These are phyloP conservation scores for Rhododendron henanense DNA, from an alignment of 148 eudicot genomes.

Conservation along the genomic window DNA sequence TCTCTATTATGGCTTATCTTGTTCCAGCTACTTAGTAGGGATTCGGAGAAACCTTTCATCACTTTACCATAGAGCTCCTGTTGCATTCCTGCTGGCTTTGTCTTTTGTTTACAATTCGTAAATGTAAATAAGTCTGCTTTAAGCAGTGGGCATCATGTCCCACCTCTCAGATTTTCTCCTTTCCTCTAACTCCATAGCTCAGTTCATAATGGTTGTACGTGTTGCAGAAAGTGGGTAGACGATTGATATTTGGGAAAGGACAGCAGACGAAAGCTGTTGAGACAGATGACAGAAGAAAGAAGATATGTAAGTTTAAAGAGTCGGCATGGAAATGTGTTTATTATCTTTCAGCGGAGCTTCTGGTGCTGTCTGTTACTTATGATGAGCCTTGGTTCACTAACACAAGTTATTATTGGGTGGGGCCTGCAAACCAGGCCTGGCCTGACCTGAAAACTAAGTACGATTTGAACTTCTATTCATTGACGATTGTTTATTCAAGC, in stretches of 20 bases:
- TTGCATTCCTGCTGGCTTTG: neutral
- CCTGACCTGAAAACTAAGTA: slow-evolving; percentile 83
- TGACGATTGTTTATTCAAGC: neutral
- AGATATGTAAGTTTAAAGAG: slow-evolving; percentile 80
- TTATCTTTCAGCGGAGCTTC: slow-evolving; percentile 80
- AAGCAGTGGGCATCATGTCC: neutral
- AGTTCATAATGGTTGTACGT: slow-evolving; percentile 13
- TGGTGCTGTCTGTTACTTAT: slow-evolving; percentile 67
- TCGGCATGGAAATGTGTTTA: slow-evolving; percentile 93
- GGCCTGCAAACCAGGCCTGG: slow-evolving; percentile 89
- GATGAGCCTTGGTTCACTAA: slow-evolving; percentile 81
- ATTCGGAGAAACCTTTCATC: neutral
- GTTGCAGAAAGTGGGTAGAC: slow-evolving; percentile 71
- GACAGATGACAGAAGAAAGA: slow-evolving; percentile 45
- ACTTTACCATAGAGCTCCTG: neutral
- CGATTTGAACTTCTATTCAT: slow-evolving; percentile 6
- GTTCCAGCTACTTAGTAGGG: neutral
- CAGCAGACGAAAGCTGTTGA: slow-evolving; percentile 36
- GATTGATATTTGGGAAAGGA: slow-evolving; percentile 63
- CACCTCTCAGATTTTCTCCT: neutral
- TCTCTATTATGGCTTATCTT: neutral
- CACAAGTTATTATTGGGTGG: slow-evolving; percentile 67
- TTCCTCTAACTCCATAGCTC: neutral
- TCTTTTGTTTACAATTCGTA: neutral
- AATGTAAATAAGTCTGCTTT: neutral